Evolutionary conservation across 2,329 filamentous ascomycete species (phyloP).

Genomic region (Endocalyx cinctus): DNA sequence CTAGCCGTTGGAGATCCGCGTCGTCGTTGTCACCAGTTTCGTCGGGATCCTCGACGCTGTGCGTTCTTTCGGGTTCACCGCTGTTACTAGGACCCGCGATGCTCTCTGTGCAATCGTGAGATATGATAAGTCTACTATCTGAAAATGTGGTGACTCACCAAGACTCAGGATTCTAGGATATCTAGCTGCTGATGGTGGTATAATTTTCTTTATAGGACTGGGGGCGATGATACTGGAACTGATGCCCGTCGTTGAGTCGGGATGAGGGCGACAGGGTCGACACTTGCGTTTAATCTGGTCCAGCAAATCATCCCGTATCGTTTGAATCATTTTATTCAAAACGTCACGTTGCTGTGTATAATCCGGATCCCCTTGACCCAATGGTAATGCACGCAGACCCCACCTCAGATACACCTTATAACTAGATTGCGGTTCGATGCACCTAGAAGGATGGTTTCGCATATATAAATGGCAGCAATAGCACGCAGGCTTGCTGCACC

Average conservation of each 20-base stretch:
- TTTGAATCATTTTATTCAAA: slow-evolving; percentile 18
- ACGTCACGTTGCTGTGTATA: slow-evolving; percentile 17
- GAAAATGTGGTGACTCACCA: too few species aligned
- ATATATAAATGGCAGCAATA: slow-evolving; percentile 45
- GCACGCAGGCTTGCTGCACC: slow-evolving; percentile 48
- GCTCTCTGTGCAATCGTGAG: too few species aligned
- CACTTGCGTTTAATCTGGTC: slow-evolving; percentile 16
- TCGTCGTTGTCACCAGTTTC: too few species aligned
- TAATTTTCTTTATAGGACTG: too few species aligned
- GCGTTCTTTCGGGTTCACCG: too few species aligned
- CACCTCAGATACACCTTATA: slow-evolving; percentile 37
- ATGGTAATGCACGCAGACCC: slow-evolving; percentile 24
- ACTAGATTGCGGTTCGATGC: slow-evolving; percentile 30
- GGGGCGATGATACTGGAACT: too few species aligned
- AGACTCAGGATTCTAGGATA: too few species aligned
- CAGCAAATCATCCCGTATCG: slow-evolving; percentile 19
- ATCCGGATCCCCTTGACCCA: slow-evolving; percentile 5
- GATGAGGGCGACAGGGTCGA: slow-evolving; percentile 8
- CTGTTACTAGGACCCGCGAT: too few species aligned
- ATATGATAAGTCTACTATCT: too few species aligned
- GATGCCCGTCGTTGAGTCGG: slow-evolving; percentile 20
- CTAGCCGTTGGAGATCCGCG: slow-evolving; percentile 40
- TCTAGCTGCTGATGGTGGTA: too few species aligned
- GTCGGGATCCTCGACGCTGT: too few species aligned
- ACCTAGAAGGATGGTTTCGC: slow-evolving; percentile 30